Evolutionary conservation across 179 eudicot genomes (phyloP).

Genomic region (Amaranthus tricolor): DNA sequence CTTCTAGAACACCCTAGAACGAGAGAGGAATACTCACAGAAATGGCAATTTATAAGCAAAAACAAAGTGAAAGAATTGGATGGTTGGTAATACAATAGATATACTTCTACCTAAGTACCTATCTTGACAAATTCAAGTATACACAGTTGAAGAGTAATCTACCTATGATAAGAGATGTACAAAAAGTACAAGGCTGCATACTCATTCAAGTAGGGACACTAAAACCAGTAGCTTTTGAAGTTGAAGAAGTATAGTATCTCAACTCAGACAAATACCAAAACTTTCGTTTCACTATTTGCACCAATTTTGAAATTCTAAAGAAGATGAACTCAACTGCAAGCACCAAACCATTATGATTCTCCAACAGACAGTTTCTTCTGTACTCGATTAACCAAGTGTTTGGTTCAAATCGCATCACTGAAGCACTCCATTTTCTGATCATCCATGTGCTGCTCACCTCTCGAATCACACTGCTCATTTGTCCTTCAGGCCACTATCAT

Average conservation of each 20-base stretch:
- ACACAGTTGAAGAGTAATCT: too few relatives aligned
- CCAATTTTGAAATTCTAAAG: constrained; percentile 31
- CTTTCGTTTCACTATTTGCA: constrained; percentile 15
- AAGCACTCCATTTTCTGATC: constrained; percentile 62
- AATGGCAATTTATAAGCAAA: too few relatives aligned
- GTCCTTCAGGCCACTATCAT: constrained; percentile 65
- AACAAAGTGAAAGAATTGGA: too few relatives aligned
- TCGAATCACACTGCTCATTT: constrained; percentile 26
- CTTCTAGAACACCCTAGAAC: too few relatives aligned
- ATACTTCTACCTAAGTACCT: too few relatives aligned
- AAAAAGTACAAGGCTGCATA: background rate
- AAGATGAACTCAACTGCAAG: constrained; percentile 41
- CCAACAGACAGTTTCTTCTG: constrained; percentile 32
- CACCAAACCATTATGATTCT: constrained; percentile 38
- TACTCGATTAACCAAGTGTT: constrained; percentile 77
- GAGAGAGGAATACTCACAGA: too few relatives aligned
- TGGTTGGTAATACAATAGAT: too few relatives aligned
- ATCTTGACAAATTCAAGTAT: too few relatives aligned
- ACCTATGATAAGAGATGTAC: background rate
- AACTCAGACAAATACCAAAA: constrained; percentile 26
- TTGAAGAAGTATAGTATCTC: constrained; percentile 10
- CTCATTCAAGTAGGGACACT: constrained; percentile 27
- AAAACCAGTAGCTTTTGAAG: constrained; percentile 11
- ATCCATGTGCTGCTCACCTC: constrained; percentile 51
- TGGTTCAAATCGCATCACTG: constrained; percentile 46